Percentiles rank a stretch among this genome's conserved stretches.
Conservation (phyloP, 78 protist species). For the Isochrysis galbana region DNA sequence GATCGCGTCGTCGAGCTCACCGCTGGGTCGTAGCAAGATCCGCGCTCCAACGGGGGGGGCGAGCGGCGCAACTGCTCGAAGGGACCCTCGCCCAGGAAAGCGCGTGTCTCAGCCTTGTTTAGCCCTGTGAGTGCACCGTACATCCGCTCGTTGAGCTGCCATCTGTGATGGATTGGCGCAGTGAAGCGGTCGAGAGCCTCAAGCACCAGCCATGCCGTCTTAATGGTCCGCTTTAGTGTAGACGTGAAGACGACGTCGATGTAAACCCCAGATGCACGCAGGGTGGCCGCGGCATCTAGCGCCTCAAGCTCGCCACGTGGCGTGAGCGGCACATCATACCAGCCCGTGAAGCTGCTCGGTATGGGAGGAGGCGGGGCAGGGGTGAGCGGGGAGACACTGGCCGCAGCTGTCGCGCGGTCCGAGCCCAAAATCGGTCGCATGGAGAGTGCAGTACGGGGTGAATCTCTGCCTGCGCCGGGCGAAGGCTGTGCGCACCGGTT, state of each 20-base stretch:
- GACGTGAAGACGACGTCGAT: neutral
- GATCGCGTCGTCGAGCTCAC: neutral
- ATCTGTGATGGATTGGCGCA: neutral
- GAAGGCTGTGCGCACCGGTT: too few relatives aligned
- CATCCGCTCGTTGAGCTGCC: conserved; percentile 30
- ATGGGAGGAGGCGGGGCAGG: too few relatives aligned
- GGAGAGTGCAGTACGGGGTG: too few relatives aligned
- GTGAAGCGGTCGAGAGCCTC: neutral
- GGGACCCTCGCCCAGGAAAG: neutral
- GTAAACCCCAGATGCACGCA: neutral
- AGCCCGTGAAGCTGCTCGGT: conserved; percentile 10
- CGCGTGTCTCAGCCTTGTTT: neutral
- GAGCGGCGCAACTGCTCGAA: neutral
- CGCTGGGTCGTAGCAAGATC: neutral
- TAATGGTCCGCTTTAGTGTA: neutral
- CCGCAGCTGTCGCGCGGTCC: too few relatives aligned
- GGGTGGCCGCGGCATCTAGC: neutral
- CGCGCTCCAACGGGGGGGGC: neutral
- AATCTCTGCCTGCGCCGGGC: too few relatives aligned
- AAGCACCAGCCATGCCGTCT: conserved; percentile 13
- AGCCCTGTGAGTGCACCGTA: conserved; percentile 7
- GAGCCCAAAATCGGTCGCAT: too few relatives aligned
- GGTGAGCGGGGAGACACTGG: too few relatives aligned
- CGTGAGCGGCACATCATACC: neutral
- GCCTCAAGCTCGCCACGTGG: neutral